These are phyloP conservation scores for Zizania latifolia DNA, from an alignment of 176 grass and related monocot species.

Conservation along the genomic window DNA sequence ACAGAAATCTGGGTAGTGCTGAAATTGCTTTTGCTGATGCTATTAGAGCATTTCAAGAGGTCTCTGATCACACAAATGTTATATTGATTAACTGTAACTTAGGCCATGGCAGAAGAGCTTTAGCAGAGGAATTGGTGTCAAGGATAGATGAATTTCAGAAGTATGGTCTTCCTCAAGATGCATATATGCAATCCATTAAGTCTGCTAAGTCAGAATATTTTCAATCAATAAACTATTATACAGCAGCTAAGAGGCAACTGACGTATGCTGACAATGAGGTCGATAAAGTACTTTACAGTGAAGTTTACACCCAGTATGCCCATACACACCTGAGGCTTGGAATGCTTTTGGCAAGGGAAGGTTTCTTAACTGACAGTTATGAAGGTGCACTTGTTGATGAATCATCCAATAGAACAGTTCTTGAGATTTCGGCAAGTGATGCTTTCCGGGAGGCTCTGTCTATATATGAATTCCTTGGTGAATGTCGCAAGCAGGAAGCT, in stretches of 20 bases:
- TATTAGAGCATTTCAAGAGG: conserved; percentile 84
- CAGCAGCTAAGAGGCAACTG: conserved; percentile 71
- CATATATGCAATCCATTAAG: conserved; percentile 67
- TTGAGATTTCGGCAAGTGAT: conserved; percentile 71
- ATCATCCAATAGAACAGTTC: conserved; percentile 49
- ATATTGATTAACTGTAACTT: conserved; percentile 98
- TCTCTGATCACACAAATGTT: conserved; percentile 78
- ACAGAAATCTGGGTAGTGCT: conserved; percentile 49
- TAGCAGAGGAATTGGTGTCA: conserved; percentile 73
- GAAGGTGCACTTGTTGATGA: conserved; percentile 54
- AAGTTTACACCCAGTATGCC: conserved; percentile 89
- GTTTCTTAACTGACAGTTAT: conserved; percentile 57
- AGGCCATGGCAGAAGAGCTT: conserved; percentile 94
- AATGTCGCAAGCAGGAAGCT: conserved; percentile 75
- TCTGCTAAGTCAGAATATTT: conserved; percentile 83
- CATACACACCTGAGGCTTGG: conserved; percentile 91
- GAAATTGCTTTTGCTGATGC: conserved; percentile 82
- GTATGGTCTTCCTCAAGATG: conserved; percentile 53
- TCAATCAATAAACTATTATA: conserved; percentile 84
- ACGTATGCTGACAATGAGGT: conserved; percentile 45
- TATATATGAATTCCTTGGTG: conserved; percentile 80
- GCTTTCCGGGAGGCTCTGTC: conserved; percentile 87
- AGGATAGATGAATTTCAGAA: conserved; percentile 79
- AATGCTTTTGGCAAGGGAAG: conserved; percentile 95
- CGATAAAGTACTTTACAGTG: conserved; percentile 48